These are phyloP conservation scores for Alternaria solani DNA, from an alignment of 2,329 filamentous ascomycete genomes.

Conservation along the genomic window DNA sequence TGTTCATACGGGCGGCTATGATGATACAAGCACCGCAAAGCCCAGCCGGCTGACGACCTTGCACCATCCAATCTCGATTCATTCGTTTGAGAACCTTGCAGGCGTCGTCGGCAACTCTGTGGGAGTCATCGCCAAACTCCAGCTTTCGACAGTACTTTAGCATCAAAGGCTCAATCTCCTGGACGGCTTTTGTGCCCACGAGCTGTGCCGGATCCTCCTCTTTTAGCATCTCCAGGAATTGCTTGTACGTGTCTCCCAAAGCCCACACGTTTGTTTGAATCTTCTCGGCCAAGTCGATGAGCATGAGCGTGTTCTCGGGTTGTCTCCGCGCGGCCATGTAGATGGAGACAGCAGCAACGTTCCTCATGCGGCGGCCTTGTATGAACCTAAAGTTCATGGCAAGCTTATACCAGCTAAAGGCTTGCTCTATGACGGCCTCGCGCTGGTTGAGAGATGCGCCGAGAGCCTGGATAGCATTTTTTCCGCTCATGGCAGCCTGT, in stretches of 20 bases:
- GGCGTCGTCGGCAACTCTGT: slow-evolving; percentile 87
- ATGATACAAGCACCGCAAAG: slow-evolving; percentile 94
- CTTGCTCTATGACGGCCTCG: slow-evolving; percentile 49
- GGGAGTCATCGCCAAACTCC: slow-evolving; percentile 83
- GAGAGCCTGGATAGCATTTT: slow-evolving; percentile 51
- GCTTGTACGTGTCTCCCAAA: slow-evolving; percentile 88
- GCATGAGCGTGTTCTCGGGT: slow-evolving; percentile 82
- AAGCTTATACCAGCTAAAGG: slow-evolving; percentile 54
- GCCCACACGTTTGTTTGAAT: slow-evolving; percentile 88
- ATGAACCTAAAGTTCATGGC: slow-evolving; percentile 67
- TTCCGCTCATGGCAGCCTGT: slow-evolving; percentile 68
- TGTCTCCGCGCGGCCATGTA: slow-evolving; percentile 87
- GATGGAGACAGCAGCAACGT: slow-evolving; percentile 87
- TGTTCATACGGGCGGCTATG: slow-evolving; percentile 96
- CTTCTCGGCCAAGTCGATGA: slow-evolving; percentile 94
- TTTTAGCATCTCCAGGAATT: slow-evolving; percentile 72
- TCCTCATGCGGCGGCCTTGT: slow-evolving; percentile 78
- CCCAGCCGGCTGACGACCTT: slow-evolving; percentile 90
- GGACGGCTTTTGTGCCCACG: slow-evolving; percentile 62
- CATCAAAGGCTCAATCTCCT: slow-evolving; percentile 86
- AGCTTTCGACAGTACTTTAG: slow-evolving; percentile 89
- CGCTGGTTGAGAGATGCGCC: slow-evolving; percentile 51
- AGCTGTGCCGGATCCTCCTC: slow-evolving; percentile 63
- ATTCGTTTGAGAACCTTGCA: slow-evolving; percentile 88
- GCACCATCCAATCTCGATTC: slow-evolving; percentile 97